phyloP scores from a whole-genome alignment of 116 monocot genomes.

The Posidonia oceanica region DNA sequence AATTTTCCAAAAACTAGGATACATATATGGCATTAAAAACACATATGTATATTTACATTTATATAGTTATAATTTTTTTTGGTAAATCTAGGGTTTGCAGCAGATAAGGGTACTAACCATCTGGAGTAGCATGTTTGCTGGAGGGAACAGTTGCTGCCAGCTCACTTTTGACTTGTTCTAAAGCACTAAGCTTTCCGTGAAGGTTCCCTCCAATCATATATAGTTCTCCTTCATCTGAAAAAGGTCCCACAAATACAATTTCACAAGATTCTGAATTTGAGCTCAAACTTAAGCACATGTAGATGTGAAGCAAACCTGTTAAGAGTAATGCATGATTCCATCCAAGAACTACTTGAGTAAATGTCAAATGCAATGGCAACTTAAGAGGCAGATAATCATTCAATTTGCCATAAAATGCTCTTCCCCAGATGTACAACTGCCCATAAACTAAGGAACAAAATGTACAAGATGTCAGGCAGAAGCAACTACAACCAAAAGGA shows the following conservation, averaged over 20 bases:
- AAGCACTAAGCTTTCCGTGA: slow-evolving; percentile 32
- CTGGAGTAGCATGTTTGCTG: background rate
- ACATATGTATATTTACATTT: too few species aligned
- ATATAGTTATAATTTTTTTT: background rate
- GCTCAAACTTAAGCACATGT: background rate
- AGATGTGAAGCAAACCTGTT: slow-evolving; percentile 32
- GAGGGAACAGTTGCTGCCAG: slow-evolving; percentile 2
- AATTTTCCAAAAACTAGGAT: too few species aligned
- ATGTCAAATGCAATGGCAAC: slow-evolving; percentile 28
- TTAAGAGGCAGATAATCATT: slow-evolving; percentile 24
- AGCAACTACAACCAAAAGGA: background rate
- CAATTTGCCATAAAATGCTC: slow-evolving; percentile 33
- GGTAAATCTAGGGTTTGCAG: too few species aligned
- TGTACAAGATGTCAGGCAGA: background rate
- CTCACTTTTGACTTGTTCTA: slow-evolving; percentile 3
- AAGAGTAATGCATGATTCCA: slow-evolving; percentile 87
- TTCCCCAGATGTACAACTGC: slow-evolving; percentile 81
- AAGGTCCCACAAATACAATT: background rate
- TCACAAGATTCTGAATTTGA: background rate
- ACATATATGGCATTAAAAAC: too few species aligned
- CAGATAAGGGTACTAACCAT: background rate
- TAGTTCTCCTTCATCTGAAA: slow-evolving; percentile 42
- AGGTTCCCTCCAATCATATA: slow-evolving; percentile 65
- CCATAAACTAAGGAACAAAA: slow-evolving; percentile 37
- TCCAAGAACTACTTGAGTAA: slow-evolving; percentile 76